A percentile compares a stretch with the other conserved stretches of the same genome.
Evolutionary conservation across 1,139 yeast species (phyloP).

Genomic region (Hyphopichia khmerensis): DNA sequence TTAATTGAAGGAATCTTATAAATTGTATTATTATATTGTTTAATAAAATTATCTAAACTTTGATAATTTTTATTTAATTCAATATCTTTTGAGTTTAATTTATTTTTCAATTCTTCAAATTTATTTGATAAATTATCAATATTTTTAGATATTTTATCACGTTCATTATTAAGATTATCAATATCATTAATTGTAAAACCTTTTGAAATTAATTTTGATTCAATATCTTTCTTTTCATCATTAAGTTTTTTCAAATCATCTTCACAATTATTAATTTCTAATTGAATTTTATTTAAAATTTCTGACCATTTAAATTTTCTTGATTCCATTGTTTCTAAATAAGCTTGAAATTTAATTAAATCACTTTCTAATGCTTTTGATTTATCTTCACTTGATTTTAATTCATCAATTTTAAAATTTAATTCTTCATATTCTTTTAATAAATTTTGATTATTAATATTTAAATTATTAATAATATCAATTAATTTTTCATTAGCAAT

Average conservation of each 20-base stretch:
- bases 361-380: slow-evolving; percentile 70
- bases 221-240: slow-evolving; percentile 45
- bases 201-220: slow-evolving; percentile 47
- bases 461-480: slow-evolving; percentile 37
- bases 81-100: slow-evolving; percentile 45
- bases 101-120: slow-evolving; percentile 33
- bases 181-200: slow-evolving; percentile 64
- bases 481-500: slow-evolving; percentile 34
- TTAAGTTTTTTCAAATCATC: slow-evolving; percentile 42
- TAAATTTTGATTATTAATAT: slow-evolving; percentile 44
- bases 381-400: slow-evolving; percentile 52
- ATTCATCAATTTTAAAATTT: slow-evolving; percentile 25
- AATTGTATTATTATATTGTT: slow-evolving; percentile 55
- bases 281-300: slow-evolving; percentile 52
- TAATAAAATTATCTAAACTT: slow-evolving; percentile 49
- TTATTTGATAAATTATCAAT: slow-evolving; percentile 49
- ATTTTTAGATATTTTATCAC: slow-evolving; percentile 56
- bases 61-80: slow-evolving; percentile 50
- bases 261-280: slow-evolving; percentile 52
- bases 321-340: slow-evolving; percentile 64
- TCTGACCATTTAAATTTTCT: slow-evolving; percentile 66
- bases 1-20: slow-evolving; percentile 40
- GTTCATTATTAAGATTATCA: slow-evolving; percentile 59
- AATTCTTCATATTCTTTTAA: slow-evolving; percentile 24
- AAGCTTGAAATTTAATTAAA: slow-evolving; percentile 65